Evolutionary conservation across 176 grass and related monocot species (phyloP).

Genomic region (Phragmites australis): DNA sequence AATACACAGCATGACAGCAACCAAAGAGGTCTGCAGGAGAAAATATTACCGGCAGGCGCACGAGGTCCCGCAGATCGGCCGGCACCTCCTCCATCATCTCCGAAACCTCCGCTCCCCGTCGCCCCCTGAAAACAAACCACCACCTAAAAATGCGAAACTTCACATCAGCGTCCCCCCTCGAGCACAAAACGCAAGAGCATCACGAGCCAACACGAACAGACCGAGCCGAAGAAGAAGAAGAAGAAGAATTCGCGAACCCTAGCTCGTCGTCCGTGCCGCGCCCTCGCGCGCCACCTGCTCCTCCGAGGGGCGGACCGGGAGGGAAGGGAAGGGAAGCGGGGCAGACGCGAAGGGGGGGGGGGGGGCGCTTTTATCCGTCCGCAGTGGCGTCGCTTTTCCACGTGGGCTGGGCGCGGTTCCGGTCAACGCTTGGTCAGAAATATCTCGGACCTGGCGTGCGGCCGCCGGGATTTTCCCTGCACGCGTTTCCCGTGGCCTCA

Average conservation of each 20-base stretch:
- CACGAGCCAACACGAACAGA: not conserved
- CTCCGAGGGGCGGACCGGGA: not conserved
- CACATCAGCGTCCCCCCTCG: not conserved
- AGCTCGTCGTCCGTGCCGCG: not conserved
- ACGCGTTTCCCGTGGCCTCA: not conserved
- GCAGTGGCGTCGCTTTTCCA: conserved; percentile 74
- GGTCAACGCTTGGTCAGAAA: conserved; percentile 43
- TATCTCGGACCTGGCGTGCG: conserved; percentile 17
- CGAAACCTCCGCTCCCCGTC: not conserved
- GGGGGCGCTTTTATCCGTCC: conserved; percentile 43
- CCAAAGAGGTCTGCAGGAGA: not conserved
- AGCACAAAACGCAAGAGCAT: not conserved
- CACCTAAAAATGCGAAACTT: not conserved
- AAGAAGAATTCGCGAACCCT: not conserved
- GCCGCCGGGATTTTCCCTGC: conserved; percentile 21
- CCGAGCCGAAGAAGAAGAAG: not conserved
- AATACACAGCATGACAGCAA: not conserved
- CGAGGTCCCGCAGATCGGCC: conserved; percentile 28
- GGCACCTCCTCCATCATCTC: conserved; percentile 39
- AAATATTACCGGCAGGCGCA: conserved; percentile 37
- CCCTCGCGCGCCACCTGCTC: not conserved
- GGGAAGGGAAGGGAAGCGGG: not conserved
- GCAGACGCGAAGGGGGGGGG: not conserved
- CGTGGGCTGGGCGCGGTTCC: conserved; percentile 27
- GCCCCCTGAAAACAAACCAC: not conserved